These are phyloP conservation scores for Trichophyton simii DNA, from an alignment of 2,329 filamentous ascomycete genomes.

Conservation along the genomic window DNA sequence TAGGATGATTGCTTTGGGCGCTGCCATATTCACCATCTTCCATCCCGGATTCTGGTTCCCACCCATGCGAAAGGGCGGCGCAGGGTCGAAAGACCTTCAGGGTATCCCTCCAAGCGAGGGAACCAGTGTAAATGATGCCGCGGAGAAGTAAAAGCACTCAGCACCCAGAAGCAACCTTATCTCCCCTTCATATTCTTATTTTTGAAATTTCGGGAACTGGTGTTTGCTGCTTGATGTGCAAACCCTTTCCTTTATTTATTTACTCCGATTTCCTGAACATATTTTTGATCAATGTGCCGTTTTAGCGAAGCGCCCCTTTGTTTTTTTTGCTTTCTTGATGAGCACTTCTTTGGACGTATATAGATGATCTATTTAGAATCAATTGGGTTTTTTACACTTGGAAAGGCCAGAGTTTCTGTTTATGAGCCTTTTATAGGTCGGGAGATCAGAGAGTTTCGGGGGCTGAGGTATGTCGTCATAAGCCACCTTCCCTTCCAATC, in stretches of 20 bases:
- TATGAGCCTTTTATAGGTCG: background rate
- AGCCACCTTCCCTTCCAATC: background rate
- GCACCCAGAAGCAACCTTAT: background rate
- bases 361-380: background rate
- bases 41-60: slow-evolving; percentile 33
- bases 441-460: background rate
- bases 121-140: background rate
- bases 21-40: slow-evolving; percentile 30
- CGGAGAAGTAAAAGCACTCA: background rate
- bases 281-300: background rate
- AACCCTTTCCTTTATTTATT: background rate
- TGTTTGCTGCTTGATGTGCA: background rate
- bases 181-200: background rate
- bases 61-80: slow-evolving; percentile 1
- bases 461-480: slow-evolving; percentile 5
- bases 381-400: background rate
- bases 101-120: background rate
- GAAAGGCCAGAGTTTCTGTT: background rate
- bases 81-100: background rate
- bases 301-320: background rate
- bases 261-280: background rate
- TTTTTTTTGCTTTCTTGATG: background rate
- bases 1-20: slow-evolving; percentile 36
- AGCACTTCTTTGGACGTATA: background rate
- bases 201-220: background rate